A percentile compares a stretch with the other conserved stretches of the same genome.
Evolutionary conservation across 108 stramenopile genomes (phyloP).

Genomic region (Asterionellopsis glacialis): DNA sequence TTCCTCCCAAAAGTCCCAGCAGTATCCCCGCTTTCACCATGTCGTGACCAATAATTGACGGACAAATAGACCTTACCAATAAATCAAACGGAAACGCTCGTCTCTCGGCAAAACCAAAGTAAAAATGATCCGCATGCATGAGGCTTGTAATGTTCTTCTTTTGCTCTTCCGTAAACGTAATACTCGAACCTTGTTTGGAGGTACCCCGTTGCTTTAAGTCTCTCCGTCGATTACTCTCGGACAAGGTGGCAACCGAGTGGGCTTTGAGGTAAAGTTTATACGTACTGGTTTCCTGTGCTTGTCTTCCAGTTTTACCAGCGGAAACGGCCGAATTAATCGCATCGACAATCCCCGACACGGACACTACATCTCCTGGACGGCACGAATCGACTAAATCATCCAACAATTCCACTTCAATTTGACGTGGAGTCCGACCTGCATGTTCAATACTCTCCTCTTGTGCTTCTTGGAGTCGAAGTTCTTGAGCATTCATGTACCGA

Average conservation of each 20-base stretch:
- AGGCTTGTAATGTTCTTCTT: constrained; percentile 66
- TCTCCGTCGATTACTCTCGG: constrained; percentile 16
- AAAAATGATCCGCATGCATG: constrained; percentile 85
- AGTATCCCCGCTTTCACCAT: constrained; percentile 97
- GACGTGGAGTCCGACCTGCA: constrained; percentile 80
- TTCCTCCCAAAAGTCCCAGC: constrained; percentile 93
- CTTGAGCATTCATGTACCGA: constrained; percentile 88
- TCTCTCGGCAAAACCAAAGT: constrained; percentile 62
- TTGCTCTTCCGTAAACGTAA: constrained; percentile 60
- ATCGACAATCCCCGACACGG: constrained; percentile 82
- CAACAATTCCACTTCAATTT: constrained; percentile 81
- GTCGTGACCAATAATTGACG: constrained; percentile 96
- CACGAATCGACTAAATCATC: constrained; percentile 91
- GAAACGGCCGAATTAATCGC: constrained; percentile 86
- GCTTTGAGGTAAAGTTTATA: constrained; percentile 88
- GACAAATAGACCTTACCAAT: constrained; percentile 89
- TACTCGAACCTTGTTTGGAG: constrained; percentile 4
- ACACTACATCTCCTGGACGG: constrained; percentile 93
- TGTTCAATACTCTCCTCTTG: constrained; percentile 73
- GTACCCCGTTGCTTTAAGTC: constrained; percentile 3
- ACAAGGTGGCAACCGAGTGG: constrained; percentile 75
- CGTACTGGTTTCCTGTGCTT: constrained; percentile 77
- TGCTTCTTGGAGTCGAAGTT: constrained; percentile 88
- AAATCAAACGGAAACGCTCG: constrained; percentile 90
- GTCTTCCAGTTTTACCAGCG: constrained; percentile 75